These are phyloP conservation scores for Crucihimalaya himalaica DNA, from an alignment of 345 rosid species.

Conservation along the genomic window DNA sequence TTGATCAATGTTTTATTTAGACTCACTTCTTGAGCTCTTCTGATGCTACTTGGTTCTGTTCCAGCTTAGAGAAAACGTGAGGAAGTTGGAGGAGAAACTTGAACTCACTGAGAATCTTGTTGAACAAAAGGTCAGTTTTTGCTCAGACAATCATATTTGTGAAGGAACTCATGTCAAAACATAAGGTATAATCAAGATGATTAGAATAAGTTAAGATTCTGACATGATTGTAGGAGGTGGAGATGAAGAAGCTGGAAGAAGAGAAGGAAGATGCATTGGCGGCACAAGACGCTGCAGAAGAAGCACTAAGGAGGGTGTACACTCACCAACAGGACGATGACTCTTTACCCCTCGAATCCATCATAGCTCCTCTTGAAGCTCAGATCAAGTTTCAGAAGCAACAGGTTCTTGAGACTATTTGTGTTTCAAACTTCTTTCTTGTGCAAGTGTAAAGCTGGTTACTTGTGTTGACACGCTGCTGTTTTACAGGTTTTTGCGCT, in stretches of 20 bases:
- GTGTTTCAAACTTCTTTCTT: neutral
- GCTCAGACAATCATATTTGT: neutral
- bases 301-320: slow-evolving; percentile 74
- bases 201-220: neutral
- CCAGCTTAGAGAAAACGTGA: slow-evolving; percentile 61
- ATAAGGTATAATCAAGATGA: neutral
- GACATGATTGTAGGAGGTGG: slow-evolving; percentile 58
- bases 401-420: slow-evolving; percentile 48
- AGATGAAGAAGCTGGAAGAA: slow-evolving; percentile 59
- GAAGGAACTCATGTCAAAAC: slow-evolving; percentile 13
- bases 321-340: slow-evolving; percentile 70
- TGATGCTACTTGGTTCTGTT: slow-evolving; percentile 14
- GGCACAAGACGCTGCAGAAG: slow-evolving; percentile 92
- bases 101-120: slow-evolving; percentile 53
- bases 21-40: slow-evolving; percentile 23
- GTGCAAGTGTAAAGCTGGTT: neutral
- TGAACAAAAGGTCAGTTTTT: slow-evolving; percentile 59
- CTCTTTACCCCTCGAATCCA: slow-evolving; percentile 57
- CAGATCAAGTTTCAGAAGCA: slow-evolving; percentile 74
- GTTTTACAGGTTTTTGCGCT: slow-evolving; percentile 56
- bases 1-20: slow-evolving; percentile 7
- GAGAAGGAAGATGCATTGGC: slow-evolving; percentile 86
- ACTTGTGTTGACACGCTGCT: slow-evolving; percentile 10
- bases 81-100: slow-evolving; percentile 58
- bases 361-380: slow-evolving; percentile 86